Base-by-base conservation (phyloP, 2,329 filamentous ascomycete species). In the Fusarium brevicatenulatum region DNA sequence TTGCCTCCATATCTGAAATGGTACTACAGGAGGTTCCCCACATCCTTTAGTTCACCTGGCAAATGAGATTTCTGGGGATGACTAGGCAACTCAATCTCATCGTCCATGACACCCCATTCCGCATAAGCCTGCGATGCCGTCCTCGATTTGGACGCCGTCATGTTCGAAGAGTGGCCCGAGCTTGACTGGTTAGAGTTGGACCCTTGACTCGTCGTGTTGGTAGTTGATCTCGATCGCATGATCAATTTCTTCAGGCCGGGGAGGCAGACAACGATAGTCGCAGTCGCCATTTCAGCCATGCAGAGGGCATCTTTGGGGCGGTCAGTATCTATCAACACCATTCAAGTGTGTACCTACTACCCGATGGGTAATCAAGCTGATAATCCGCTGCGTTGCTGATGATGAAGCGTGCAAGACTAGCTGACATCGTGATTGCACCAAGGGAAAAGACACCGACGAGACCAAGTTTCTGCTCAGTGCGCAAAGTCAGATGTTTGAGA, bases 281-380 rank as follows among this genome's bases (percentile, higher is more conserved):
- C 68, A 5, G 68, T 70, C 4, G 60, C 66, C 54, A 70, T 70
- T 23, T 70, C 60, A 1, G 54, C 54, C 7, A 63, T 66, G 5
- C 49, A 70, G 4, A 70, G 11, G 0, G 30, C 60, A 19, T 70
- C 50, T 66, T n/a, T 5, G 13, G 7, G 15, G 5, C 8, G 10
- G n/a, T 65, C 16, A 66, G 64, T 23, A 19, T 5, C n/a, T 52
- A 2, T 13, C 18, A 18, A 16, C 4, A 18, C 1, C 2, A 2
- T 3, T 21, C 1, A 28, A 16, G 2, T 18, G 3, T 5, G 5
- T 28, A 46, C 50, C 8, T 52, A 65, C 64, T 70, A 0, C 66
- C 68, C 4, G 54, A 42, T 18, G 66, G 47, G 6, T 66, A 36
- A 18, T 70, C 66, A 7, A 70, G 54, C 12, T 44, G 34, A 21